phyloP scores from a whole-genome alignment of 305 asterid genomes.

The Fraxinus ornus region DNA sequence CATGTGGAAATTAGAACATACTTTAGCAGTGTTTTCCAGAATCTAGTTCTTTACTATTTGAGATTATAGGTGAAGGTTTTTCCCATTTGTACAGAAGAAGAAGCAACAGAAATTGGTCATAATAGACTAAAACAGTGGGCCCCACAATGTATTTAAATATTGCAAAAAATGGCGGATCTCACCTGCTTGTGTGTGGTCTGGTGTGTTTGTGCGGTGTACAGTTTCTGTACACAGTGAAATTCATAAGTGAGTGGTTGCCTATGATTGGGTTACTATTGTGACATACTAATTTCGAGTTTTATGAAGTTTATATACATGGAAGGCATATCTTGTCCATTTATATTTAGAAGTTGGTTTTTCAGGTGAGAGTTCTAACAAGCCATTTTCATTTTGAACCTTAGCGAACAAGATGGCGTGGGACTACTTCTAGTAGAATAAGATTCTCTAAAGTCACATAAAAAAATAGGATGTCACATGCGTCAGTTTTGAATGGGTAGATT shows the following conservation, averaged over 20 bases:
- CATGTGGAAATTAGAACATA: not conserved
- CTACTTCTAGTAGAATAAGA: not conserved
- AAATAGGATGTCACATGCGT: not conserved
- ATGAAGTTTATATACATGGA: not conserved
- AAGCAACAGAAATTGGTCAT: no score
- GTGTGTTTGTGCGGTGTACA: no score
- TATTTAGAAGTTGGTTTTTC: not conserved
- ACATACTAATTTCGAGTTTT: not conserved
- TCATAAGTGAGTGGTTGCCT: not conserved
- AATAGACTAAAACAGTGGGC: no score
- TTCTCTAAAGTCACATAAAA: not conserved
- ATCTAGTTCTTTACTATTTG: not conserved
- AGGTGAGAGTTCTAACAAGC: not conserved
- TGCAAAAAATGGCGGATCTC: no score
- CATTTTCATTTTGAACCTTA: not conserved
- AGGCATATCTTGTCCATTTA: not conserved
- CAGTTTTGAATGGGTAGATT: not conserved
- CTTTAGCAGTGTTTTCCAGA: not conserved
- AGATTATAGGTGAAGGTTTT: no score
- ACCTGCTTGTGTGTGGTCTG: no score
- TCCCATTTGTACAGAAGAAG: no score
- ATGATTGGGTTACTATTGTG: not conserved
- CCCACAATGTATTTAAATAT: no score
- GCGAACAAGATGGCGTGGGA: not conserved
- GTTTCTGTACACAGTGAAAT: no score